These are phyloP conservation scores for Coemansia sp. DNA, from an alignment of 192 early-diverging fungal species.

Conservation along the genomic window DNA sequence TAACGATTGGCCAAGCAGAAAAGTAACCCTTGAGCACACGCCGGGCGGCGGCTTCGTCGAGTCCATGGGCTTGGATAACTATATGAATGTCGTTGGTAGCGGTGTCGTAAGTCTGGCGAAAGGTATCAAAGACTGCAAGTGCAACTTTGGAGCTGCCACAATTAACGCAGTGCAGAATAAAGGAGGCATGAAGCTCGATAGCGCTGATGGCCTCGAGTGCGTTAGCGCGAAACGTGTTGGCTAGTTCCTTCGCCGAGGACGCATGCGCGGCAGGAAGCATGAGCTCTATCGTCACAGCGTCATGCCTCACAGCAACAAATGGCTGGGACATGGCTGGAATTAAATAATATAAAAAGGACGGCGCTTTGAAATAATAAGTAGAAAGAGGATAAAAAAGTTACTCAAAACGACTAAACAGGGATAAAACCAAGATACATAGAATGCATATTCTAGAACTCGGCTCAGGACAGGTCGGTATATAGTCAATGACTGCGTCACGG, in stretches of 20 bases:
- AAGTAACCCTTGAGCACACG: slow-evolving; percentile 32
- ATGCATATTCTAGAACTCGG: background rate
- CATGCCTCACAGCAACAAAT: slow-evolving; percentile 8
- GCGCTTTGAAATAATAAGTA: background rate
- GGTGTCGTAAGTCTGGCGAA: background rate
- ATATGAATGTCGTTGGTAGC: slow-evolving; percentile 18
- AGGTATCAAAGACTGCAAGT: slow-evolving; percentile 10
- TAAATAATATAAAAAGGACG: background rate
- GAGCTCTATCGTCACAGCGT: background rate
- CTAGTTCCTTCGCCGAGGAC: background rate
- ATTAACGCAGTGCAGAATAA: slow-evolving; percentile 18
- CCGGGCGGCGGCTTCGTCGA: slow-evolving; percentile 14
- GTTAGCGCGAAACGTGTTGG: background rate
- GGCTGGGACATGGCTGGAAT: background rate
- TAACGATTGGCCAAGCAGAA: slow-evolving; percentile 17
- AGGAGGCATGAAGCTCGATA: slow-evolving; percentile 17
- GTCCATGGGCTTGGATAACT: slow-evolving; percentile 12
- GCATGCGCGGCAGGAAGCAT: background rate
- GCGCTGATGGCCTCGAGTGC: background rate
- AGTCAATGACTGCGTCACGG: background rate
- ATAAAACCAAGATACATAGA: background rate
- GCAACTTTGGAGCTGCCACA: slow-evolving; percentile 2
- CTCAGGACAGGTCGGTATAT: background rate
- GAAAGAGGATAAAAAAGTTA: slow-evolving; percentile 1
- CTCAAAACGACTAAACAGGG: background rate